Conservation (phyloP, 129 eudicot species). For the Chrysanthemum makinoi region DNA sequence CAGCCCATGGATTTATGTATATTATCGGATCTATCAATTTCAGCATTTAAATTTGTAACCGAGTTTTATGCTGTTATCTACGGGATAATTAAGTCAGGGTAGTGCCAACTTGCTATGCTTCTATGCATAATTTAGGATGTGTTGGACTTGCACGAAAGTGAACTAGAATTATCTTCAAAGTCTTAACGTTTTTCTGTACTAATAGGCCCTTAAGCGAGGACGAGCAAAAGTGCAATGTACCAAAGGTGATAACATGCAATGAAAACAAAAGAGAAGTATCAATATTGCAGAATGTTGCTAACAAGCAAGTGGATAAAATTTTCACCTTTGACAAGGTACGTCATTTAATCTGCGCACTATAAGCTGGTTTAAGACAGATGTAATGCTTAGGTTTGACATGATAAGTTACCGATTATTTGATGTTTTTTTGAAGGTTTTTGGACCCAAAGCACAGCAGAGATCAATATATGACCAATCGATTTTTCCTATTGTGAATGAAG, state of each 20-base stretch:
- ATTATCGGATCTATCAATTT: background rate
- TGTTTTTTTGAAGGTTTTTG: conserved; percentile 54
- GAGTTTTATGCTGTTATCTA: background rate
- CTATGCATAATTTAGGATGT: background rate
- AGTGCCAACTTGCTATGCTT: background rate
- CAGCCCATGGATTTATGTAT: background rate
- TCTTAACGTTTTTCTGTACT: background rate
- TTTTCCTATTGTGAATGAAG: conserved; percentile 72
- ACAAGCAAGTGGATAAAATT: conserved; percentile 70
- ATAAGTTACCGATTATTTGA: background rate
- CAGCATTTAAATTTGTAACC: background rate
- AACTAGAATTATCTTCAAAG: background rate
- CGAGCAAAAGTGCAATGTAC: conserved; percentile 66
- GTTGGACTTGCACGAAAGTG: background rate
- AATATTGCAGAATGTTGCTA: conserved; percentile 48
- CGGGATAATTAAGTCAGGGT: background rate
- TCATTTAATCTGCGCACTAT: background rate
- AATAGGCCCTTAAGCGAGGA: conserved; percentile 74
- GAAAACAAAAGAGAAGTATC: conserved; percentile 74
- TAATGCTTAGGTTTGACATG: background rate
- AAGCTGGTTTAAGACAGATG: background rate
- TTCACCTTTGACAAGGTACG: conserved; percentile 86
- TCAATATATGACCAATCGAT: conserved; percentile 88
- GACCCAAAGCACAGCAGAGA: conserved; percentile 86
- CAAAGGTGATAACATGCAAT: conserved; percentile 70